Evolutionary conservation across 805 yeast species (phyloP).

Genomic region (Yarrowia bubula): DNA sequence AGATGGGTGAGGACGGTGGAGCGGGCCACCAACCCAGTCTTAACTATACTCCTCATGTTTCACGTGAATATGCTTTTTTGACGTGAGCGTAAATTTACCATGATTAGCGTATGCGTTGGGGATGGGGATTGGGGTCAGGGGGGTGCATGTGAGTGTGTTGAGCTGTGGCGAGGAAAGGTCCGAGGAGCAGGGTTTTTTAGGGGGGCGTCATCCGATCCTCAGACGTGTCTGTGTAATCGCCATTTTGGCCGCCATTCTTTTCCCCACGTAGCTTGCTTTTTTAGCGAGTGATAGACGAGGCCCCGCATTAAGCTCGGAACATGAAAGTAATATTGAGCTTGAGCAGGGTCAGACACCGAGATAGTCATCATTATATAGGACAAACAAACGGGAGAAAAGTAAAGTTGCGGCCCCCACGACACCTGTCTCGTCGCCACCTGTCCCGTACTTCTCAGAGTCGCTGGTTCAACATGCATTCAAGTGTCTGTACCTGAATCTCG

Average conservation of each 20-base stretch:
- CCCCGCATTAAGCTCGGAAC: constrained; percentile 16
- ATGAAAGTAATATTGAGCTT: constrained; percentile 9
- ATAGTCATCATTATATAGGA: background rate
- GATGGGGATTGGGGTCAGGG: constrained; percentile 19
- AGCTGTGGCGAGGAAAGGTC: too few relatives aligned
- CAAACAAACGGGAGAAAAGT: background rate
- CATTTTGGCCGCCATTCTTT: background rate
- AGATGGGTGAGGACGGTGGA: constrained; percentile 1
- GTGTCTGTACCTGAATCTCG: too few relatives aligned
- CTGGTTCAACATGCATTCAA: too few relatives aligned
- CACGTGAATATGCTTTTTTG: constrained; percentile 22
- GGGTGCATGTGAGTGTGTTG: background rate
- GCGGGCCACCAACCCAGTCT: constrained; percentile 1
- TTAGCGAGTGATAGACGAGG: constrained; percentile 5
- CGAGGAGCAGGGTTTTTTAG: background rate
- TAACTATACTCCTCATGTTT: constrained; percentile 27
- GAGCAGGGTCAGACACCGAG: background rate
- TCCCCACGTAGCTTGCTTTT: background rate
- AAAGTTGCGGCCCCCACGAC: too few relatives aligned
- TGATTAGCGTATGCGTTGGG: constrained; percentile 18
- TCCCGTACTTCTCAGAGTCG: too few relatives aligned
- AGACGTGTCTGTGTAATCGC: too few relatives aligned
- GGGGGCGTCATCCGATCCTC: too few relatives aligned
- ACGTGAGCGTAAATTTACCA: constrained; percentile 15
- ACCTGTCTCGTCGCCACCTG: too few relatives aligned